These are phyloP conservation scores for Albifimbria verrucaria DNA, from an alignment of 2,329 filamentous ascomycete genomes.

Conservation along the genomic window DNA sequence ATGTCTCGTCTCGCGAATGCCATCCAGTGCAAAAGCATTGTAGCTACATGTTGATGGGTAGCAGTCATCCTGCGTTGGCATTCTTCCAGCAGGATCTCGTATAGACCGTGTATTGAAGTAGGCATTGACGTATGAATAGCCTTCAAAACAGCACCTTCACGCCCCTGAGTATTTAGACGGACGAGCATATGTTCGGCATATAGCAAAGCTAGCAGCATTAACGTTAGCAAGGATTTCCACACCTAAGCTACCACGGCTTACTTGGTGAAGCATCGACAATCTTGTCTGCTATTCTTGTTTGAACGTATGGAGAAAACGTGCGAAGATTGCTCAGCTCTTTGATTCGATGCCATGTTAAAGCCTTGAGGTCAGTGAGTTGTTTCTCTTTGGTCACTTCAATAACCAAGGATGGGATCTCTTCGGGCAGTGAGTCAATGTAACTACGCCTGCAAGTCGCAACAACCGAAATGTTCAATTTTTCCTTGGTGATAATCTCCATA, in stretches of 20 bases:
- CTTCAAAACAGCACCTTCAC: conserved; percentile 29
- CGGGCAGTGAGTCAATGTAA: conserved; percentile 4
- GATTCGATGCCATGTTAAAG: conserved; percentile 23
- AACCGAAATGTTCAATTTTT: conserved; percentile 20
- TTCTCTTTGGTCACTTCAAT: conserved; percentile 20
- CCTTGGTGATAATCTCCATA: conserved; percentile 17
- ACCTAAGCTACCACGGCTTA: conserved; percentile 11
- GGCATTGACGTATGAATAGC: conserved; percentile 20
- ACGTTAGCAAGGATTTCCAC: conserved; percentile 3
- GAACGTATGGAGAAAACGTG: conserved; percentile 24
- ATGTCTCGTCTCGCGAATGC: conserved; percentile 19
- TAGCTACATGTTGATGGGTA: conserved; percentile 14
- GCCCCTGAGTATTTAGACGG: conserved; percentile 24
- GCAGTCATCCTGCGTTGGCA: conserved; percentile 19
- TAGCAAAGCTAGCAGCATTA: conserved; percentile 23
- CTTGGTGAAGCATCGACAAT: conserved; percentile 26
- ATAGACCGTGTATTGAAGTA: conserved; percentile 19
- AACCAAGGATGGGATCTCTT: conserved; percentile 1
- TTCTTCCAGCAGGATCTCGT: conserved; percentile 20
- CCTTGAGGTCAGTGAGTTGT: conserved; percentile 22
- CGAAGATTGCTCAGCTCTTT: conserved; percentile 19
- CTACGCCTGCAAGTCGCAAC: conserved; percentile 20
- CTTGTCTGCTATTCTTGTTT: conserved; percentile 24
- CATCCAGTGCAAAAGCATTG: conserved; percentile 22
- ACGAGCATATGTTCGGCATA: conserved; percentile 31